Percentiles rank a stretch among this genome's conserved stretches.
phyloP scores from a whole-genome alignment of 2,329 filamentous ascomycete species.

The Metarhizium rileyi region DNA sequence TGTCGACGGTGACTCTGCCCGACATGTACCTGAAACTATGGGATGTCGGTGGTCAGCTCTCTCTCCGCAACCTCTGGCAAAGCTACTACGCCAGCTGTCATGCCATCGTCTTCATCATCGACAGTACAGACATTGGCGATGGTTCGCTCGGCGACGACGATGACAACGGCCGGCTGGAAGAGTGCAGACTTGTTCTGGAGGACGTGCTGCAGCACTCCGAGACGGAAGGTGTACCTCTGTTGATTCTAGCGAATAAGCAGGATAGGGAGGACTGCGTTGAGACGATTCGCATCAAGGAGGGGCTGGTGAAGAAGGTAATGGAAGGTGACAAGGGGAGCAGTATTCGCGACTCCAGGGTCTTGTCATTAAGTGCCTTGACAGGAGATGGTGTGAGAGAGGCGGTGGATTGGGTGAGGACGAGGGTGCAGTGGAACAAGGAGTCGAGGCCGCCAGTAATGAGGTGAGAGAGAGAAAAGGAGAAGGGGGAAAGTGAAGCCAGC shows the following conservation, averaged over 20 bases:
- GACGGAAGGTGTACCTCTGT: conserved; percentile 80
- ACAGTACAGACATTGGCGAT: conserved; percentile 87
- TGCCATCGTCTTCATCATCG: conserved; percentile 95
- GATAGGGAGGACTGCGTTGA: conserved; percentile 96
- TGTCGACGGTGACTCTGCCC: conserved; percentile 78
- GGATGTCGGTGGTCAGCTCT: conserved; percentile 93
- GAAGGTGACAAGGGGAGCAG: conserved; percentile 82
- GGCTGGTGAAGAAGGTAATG: conserved; percentile 87
- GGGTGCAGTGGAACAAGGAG: conserved; percentile 96
- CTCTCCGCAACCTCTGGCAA: conserved; percentile 84
- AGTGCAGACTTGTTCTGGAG: conserved; percentile 84
- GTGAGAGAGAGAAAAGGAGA: conserved; percentile 29
- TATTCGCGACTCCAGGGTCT: conserved; percentile 80
- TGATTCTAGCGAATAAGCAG: conserved; percentile 95
- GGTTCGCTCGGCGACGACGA: conserved; percentile 51
- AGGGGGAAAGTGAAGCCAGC: neutral
- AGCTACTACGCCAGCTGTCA: conserved; percentile 91
- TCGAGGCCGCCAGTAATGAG: conserved; percentile 85
- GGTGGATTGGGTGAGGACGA: conserved; percentile 88
- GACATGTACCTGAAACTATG: conserved; percentile 98
- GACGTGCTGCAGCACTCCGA: conserved; percentile 81
- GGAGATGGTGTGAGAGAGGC: conserved; percentile 84
- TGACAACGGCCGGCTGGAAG: conserved; percentile 57
- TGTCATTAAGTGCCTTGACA: conserved; percentile 86
- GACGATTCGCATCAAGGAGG: conserved; percentile 95